Evolutionary conservation across 208 protist species (phyloP), one percentile per base, ranked within the genome.

Genomic region (Trypanosomatidae sp.): DNA sequence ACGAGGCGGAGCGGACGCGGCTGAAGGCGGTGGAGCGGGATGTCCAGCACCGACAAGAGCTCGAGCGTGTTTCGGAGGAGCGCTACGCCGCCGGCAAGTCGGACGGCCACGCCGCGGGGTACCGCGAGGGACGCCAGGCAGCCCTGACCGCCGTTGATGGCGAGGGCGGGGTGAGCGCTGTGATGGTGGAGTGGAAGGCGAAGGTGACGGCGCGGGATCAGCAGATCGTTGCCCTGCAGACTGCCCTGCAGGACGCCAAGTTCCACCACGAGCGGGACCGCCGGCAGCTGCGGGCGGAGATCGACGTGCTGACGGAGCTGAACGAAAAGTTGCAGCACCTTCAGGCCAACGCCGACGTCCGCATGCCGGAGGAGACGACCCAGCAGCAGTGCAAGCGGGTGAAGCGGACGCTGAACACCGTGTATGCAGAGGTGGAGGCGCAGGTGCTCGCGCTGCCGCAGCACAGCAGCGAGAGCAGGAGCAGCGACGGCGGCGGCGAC

Each of bases 1-100:
- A 95, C n/a, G 58, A 79, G 41, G 77, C 83, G 62, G 88, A 93
- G 74, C 80, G 82, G 30, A 66, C 71, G 25, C 87, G 87, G n/a
- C 78, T 95, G 62, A 75, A 80, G 56, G 19, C 79, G 10, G 71
- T 95, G 25, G 91, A 95, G 67, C 50, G 70, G 36, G 84, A 86
- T 33, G 76, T 87, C 10, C 78, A 46, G 19, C 84, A 88, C 49
- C 82, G 83, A 2, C 55, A 83, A 15, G 86, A 89, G 50, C 58
- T 90, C 9, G 86, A 90, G 44, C 71, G 74, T 1, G 69, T 81
- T 1, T 55, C 65, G 4, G 76, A 87, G 50, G 78, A 89, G 59
- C 76, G 83, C 49, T 88, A 83, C 53, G 69, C 68, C 22, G 70
- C 75, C 1, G 91, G 91, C 44, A 69, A 74, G 43, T 77, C 82